Percentiles rank a stretch among this genome's conserved stretches.
Evolutionary conservation across 768 basidiomycete species (phyloP).

Genomic region (Termitomyces bulborhizus): DNA sequence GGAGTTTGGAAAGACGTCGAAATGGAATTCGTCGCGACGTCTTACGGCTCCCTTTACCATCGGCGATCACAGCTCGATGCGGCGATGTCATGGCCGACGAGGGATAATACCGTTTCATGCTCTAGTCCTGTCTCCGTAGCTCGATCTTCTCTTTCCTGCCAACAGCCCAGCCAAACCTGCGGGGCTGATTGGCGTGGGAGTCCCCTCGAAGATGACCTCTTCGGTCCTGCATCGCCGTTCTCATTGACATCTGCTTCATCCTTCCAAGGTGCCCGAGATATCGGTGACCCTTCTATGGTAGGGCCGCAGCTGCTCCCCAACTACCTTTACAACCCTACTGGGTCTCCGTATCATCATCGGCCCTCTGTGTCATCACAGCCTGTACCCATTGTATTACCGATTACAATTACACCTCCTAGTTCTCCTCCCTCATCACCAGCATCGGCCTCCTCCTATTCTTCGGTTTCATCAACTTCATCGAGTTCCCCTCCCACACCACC

Average conservation of each 20-base stretch:
- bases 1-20: constrained; percentile 8
- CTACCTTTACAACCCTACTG: constrained; percentile 2
- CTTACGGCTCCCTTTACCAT: background rate
- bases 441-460: constrained; percentile 17
- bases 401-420: constrained; percentile 10
- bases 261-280: background rate
- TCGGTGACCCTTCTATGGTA: background rate
- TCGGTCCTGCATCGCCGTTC: constrained; percentile 9
- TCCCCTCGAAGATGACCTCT: constrained; percentile 6
- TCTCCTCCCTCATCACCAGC: constrained; percentile 14
- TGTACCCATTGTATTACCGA: constrained; percentile 2
- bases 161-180: constrained; percentile 2
- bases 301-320: constrained; percentile 4
- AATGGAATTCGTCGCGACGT: constrained; percentile 4
- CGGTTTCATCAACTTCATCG: constrained; percentile 8
- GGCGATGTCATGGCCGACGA: constrained; percentile 4
- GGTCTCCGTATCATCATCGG: constrained; percentile 4
- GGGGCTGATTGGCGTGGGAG: constrained; percentile 7
- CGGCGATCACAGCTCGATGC: background rate
- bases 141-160: constrained; percentile 7
- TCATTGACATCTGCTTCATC: background rate
- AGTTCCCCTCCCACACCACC: constrained; percentile 11
- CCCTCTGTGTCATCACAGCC: background rate
- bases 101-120: constrained; percentile 4
- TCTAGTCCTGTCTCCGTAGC: constrained; percentile 11